Evolutionary conservation across 345 rosid species (phyloP).

Genomic region (Gossypium thurberi): DNA sequence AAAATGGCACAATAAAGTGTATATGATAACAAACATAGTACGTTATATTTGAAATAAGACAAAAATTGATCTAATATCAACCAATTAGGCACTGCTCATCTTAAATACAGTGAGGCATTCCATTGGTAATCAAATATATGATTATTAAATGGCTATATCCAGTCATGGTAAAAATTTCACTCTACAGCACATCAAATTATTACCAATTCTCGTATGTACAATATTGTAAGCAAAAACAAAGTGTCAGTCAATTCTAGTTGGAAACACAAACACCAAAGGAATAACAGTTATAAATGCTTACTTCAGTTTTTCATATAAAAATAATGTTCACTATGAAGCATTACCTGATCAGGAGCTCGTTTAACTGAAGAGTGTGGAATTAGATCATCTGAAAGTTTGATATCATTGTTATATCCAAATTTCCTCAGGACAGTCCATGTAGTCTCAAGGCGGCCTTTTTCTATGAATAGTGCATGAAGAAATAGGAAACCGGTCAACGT

Average conservation of each 20-base stretch:
- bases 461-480: constrained; percentile 92
- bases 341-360: constrained; percentile 86
- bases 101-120: background rate
- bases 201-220: background rate
- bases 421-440: constrained; percentile 94
- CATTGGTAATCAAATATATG: background rate
- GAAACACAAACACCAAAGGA: no score
- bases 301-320: background rate
- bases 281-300: background rate
- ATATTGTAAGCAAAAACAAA: background rate
- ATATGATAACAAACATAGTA: background rate
- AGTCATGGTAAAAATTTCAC: background rate
- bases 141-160: background rate
- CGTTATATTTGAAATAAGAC: background rate
- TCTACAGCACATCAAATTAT: background rate
- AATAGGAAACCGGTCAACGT: constrained; percentile 93
- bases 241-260: background rate
- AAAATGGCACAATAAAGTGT: background rate
- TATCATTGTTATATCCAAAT: constrained; percentile 89
- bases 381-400: constrained; percentile 76
- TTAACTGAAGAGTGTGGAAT: constrained; percentile 66
- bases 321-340: background rate
- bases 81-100: background rate
- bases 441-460: constrained; percentile 96
- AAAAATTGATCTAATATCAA: background rate